Base-by-base conservation (phyloP, 2,329 filamentous ascomycete species). In the Neofusicoccum cordaticola region DNA sequence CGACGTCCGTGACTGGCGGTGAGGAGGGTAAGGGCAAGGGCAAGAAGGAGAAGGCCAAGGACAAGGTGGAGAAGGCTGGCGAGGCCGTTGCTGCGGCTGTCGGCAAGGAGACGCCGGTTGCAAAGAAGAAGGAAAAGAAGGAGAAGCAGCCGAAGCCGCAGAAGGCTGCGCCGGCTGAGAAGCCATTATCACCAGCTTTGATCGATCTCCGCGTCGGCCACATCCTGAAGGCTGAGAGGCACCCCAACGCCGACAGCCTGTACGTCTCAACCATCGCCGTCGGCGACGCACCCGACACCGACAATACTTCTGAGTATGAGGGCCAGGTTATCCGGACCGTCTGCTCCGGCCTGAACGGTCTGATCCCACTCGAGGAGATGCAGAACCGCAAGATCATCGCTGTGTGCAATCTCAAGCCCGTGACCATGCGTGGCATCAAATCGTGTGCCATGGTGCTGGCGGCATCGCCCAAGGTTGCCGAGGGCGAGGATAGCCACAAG, bases 181-280 rank as follows among this genome's bases (percentile, higher is more conserved):
- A 92, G 12, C 90, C 92, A 1, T 87, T 92, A 4, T 91, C 92
- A 1, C 95, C 95, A 2, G 84, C 86, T 66, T 86, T 97, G 67
- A 97, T 99, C 75, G 95, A 99, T 77, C 89, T 99, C 60, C 90
- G 95, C 68, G 94, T 99, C 67, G 95, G 95, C 67, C 95, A 98
- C 83, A 97, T 99, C 72, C 88, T 99, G 74, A 96, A 97, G 81
- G 93, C 93, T 60, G 86, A 95, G 80, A 90, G 93, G 78, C 95
- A 99, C 83, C 95, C 95, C 62, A 96, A 99, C 73, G 95, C 95
- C 69, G 95, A 99, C 82, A 96, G 91, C 12, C 86, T 99, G 61
- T 99, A 88, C 80, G 95, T 99, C 67, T 96, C 91, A 67, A 98
- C 93, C 62, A 96, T 99, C 74, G 92, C 93, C 68, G 93, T 94